Conservation (phyloP, 2,329 filamentous ascomycete species). For the Camillea tinctor region DNA sequence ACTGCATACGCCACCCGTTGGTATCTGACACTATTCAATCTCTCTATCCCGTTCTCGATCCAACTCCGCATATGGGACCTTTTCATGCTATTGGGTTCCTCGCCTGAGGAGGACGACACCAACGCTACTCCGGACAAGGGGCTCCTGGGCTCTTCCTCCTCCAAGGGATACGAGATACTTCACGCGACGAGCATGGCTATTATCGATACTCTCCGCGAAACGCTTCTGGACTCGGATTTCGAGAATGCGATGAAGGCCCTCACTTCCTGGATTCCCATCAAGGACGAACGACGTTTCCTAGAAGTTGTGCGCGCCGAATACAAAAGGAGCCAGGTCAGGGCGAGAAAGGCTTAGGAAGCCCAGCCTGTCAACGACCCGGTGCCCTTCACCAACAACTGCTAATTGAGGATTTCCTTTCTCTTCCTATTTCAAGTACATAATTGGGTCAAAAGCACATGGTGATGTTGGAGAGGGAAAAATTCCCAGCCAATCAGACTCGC, state of each 20-base stretch:
- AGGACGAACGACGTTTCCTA: constrained; percentile 93
- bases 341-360: constrained; percentile 37
- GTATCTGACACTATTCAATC: constrained; percentile 97
- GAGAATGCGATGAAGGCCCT: constrained; percentile 97
- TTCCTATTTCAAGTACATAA: not conserved
- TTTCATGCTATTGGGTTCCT: constrained; percentile 89
- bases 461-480: not conserved
- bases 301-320: constrained; percentile 84
- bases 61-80: constrained; percentile 97
- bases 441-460: not conserved
- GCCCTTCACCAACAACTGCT: not conserved
- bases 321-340: constrained; percentile 59
- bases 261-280: constrained; percentile 90
- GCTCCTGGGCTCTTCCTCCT: constrained; percentile 37
- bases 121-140: constrained; percentile 21
- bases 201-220: constrained; percentile 85
- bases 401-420: constrained; percentile 2
- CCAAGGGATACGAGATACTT: constrained; percentile 75
- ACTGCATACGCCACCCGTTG: constrained; percentile 95
- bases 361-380: constrained; percentile 11
- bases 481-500: not conserved
- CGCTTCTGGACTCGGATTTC: constrained; percentile 89
- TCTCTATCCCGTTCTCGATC: constrained; percentile 90
- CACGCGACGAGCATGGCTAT: constrained; percentile 88
- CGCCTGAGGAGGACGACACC: constrained; percentile 36